These are phyloP conservation scores for Xylaria hypoxylon DNA, from an alignment of 2,329 filamentous ascomycete genomes.

Conservation along the genomic window DNA sequence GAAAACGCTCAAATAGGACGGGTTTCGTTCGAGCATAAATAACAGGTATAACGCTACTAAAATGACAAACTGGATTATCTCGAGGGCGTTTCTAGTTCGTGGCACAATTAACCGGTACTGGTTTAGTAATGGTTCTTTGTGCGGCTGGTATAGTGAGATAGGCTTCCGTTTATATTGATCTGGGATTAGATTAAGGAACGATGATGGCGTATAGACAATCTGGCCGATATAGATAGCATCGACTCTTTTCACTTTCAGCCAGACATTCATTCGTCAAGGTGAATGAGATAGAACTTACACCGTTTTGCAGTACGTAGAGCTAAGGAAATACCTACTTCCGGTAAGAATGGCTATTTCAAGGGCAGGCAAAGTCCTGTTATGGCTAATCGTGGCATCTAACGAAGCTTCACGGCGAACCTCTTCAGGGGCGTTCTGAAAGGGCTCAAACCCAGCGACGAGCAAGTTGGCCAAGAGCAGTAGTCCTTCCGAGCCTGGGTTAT, in stretches of 20 bases:
- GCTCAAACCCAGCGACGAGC: constrained; percentile 84
- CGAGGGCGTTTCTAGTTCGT: constrained; percentile 79
- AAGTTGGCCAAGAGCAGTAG: constrained; percentile 81
- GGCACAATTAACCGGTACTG: constrained; percentile 89
- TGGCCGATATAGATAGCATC: constrained; percentile 84
- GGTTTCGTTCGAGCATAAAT: constrained; percentile 76
- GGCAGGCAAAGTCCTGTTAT: constrained; percentile 74
- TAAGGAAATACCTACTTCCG: constrained; percentile 82
- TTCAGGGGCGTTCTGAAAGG: constrained; percentile 83
- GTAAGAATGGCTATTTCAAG: constrained; percentile 86
- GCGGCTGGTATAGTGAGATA: constrained; percentile 83
- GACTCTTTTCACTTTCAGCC: constrained; percentile 58
- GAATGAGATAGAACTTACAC: constrained; percentile 60
- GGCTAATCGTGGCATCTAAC: constrained; percentile 60
- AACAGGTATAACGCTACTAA: constrained; percentile 76
- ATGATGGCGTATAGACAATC: constrained; percentile 84
- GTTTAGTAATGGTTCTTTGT: constrained; percentile 80
- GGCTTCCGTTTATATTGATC: constrained; percentile 88
- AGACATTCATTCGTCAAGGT: background rate
- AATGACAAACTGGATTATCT: constrained; percentile 78
- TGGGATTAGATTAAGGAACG: constrained; percentile 84
- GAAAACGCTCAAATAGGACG: constrained; percentile 64
- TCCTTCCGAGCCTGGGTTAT: constrained; percentile 76
- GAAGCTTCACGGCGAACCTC: constrained; percentile 71
- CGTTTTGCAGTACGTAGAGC: constrained; percentile 81